Evolutionary conservation across 1,284 basidiomycete species (phyloP), one percentile per base, ranked within the genome.

Genomic region (Marasmius sp.): DNA sequence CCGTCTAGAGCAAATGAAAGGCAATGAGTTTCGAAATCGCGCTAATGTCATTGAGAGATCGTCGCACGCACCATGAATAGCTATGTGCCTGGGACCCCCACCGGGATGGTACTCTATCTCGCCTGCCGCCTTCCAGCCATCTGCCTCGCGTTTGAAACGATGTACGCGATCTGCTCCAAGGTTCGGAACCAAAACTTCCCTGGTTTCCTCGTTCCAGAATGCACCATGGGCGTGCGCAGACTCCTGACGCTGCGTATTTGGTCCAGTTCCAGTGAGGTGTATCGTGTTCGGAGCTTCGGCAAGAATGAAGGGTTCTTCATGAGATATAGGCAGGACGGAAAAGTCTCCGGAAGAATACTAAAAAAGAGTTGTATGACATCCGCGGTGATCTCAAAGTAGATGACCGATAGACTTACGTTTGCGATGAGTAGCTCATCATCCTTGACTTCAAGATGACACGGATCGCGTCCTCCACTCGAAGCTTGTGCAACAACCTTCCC

Each of bases 151-250:
- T 60, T 73, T 75, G 60, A 90, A 78, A 34, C 84, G 79, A 71
- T 81, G 84, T n/a, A 89, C 80, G 59, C 79, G 79, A 69, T 92
- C 91, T 1, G 83, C 77, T 10, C 91, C 91, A 2, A 92, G 76
- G 70, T 92, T 89, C 1, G 90, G 86, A 1, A 92, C 79, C 20
- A 92, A 76, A 10, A 92, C 72, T 66, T 91, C 88, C n/a, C 66
- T 62, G 55, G 75, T 73, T 39, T 75, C 67, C 57, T 73, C 69
- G 59, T 71, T 71, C 52, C 83, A 67, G 58, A 81, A 68, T 38
- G 85, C 81, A 68, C 92, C 87, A 71, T 93, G 91, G 0, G 88
- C 86, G 69, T 93, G 91, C 2, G 91, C 79, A 2, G 72, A 72
- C 60, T 82, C 78, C 68, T 93, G 91, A 38, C 91, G 81, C n/a